Base-by-base conservation (phyloP, 1,284 basidiomycete species). In the Cutaneotrichosporon dermatis region DNA sequence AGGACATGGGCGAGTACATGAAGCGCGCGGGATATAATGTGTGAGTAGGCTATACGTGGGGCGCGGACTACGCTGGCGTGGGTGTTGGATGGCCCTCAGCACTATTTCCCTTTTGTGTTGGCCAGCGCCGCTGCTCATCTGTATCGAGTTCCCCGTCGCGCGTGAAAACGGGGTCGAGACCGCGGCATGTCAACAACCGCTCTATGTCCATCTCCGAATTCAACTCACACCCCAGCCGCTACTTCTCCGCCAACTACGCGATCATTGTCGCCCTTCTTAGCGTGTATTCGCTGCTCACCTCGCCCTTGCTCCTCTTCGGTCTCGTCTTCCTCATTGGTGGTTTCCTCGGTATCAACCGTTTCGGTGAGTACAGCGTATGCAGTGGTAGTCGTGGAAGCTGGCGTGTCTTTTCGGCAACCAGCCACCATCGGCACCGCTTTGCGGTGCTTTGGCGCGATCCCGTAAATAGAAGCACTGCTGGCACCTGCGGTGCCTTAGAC, bases 231-330 rank as follows among this genome's bases (percentile, higher is more conserved):
- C 92, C 91, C 81, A 92, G 91, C 41, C 87, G 89, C 58, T 92
- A 92, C 79, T 93, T 92, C 79, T 92, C 89, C 60, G 89, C 89
- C 65, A 97, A 97, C 80, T 97, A 97, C 79, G 85, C 86, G 45
- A 79, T 96, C 70, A 84, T 98, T 67, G 82, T 97, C 15, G 86
- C 83, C 54, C 76, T 88, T 50, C 83, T 98, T 57, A 89, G 87
- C 13, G 85, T 98, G 59, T 99, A 97, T 77, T 90, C 93, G 13
- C 76, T 98, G 45, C 77, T 98, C 69, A 92, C 88, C 62, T 93
- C 90, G 78, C 84, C 84, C 6, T 76, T 86, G 43, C 86, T 99
- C 49, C 83, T 98, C 64, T 81, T 95, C 69, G 86, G 94, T 4
- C 81, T 97, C 63, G 83, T 80, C 41, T 93, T 98, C 83, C 86